phyloP scores from a whole-genome alignment of 306 rosid species.

The Hippophae gyantsensis region DNA sequence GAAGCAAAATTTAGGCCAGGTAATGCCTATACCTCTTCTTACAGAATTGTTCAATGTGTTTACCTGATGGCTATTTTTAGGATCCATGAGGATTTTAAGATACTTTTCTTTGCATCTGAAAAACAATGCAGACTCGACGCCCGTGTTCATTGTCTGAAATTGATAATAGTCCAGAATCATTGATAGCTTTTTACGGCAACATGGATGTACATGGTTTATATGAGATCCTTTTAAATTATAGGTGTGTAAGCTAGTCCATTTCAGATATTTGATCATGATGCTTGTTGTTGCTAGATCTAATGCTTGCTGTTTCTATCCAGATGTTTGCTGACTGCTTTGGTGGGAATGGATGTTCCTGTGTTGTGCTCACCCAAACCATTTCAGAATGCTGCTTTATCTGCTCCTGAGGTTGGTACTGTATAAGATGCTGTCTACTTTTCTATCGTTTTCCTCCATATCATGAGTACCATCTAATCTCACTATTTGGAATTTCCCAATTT shows the following conservation, averaged over 20 bases:
- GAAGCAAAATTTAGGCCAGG: conserved; percentile 92
- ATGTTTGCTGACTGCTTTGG: conserved; percentile 54
- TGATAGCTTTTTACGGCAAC: conserved; percentile 64
- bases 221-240: conserved; percentile 73
- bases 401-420: conserved; percentile 55
- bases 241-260: conserved; percentile 34
- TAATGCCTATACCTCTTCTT: conserved; percentile 19
- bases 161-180: conserved; percentile 70
- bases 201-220: conserved; percentile 62
- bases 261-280: conserved; percentile 3
- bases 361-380: conserved; percentile 78
- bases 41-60: neutral
- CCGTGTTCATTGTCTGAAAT: conserved; percentile 49
- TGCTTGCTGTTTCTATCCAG: conserved; percentile 31
- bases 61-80: conserved; percentile 9
- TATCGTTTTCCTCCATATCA: too few species aligned
- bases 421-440: neutral
- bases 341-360: conserved; percentile 73
- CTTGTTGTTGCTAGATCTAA: conserved; percentile 17
- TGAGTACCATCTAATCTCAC: neutral
- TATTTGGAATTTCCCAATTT: neutral
- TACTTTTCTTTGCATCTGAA: conserved; percentile 11
- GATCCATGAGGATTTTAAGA: conserved; percentile 6
- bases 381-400: conserved; percentile 68
- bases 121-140: conserved; percentile 56